Conservation (phyloP, 345 rosid genomes). For the Arabidopsis arenosa region DNA sequence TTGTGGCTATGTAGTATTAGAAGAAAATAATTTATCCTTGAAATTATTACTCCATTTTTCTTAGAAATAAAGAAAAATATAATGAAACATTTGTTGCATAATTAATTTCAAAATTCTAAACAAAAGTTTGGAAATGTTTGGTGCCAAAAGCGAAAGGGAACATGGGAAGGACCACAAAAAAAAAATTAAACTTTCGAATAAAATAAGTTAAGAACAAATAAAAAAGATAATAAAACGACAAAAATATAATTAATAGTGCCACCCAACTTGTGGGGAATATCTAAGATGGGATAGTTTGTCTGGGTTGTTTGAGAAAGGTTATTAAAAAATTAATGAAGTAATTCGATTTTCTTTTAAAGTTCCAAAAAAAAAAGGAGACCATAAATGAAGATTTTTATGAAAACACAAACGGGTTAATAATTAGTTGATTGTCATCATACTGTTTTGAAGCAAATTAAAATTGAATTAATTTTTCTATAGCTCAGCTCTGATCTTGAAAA, state of each 20-base stretch:
- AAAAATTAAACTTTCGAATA: constrained; percentile 26
- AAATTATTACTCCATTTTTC: constrained; percentile 30
- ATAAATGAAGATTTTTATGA: not conserved
- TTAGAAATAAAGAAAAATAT: constrained; percentile 1
- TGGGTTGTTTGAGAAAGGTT: constrained; percentile 51
- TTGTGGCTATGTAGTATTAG: constrained; percentile 32
- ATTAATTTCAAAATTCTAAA: not conserved
- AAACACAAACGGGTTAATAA: not conserved
- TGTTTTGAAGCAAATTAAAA: not conserved
- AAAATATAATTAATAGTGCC: constrained; percentile 49
- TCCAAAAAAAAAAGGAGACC: not conserved
- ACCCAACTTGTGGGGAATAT: constrained; percentile 81
- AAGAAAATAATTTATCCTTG: constrained; percentile 38
- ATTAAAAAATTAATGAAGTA: not conserved
- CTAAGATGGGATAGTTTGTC: constrained; percentile 61
- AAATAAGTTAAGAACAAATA: constrained; percentile 50
- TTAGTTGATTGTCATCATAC: not conserved
- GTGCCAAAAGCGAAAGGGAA: constrained; percentile 50
- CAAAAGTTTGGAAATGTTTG: constrained; percentile 47
- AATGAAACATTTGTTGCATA: constrained; percentile 26
- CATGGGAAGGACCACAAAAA: constrained; percentile 72
- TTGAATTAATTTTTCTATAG: not conserved
- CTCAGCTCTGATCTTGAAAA: not conserved
- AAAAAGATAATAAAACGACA: constrained; percentile 43
- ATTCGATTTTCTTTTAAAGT: not conserved